These are phyloP conservation scores for Moricandia arvensis DNA, from an alignment of 345 rosid genomes.

Conservation along the genomic window DNA sequence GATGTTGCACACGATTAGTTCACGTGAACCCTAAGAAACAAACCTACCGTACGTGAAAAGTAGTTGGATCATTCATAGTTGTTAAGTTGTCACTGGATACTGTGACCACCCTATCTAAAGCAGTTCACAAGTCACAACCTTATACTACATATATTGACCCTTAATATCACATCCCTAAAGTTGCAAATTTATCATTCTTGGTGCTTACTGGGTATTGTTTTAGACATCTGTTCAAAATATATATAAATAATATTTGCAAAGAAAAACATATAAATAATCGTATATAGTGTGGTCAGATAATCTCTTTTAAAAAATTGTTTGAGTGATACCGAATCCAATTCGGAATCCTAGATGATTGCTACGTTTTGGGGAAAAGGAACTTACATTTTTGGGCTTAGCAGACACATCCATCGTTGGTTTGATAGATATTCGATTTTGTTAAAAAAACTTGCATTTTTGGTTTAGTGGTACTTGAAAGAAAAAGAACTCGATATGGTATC, in stretches of 20 bases:
- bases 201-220: neutral
- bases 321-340: too few species aligned
- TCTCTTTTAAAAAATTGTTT: too few species aligned
- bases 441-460: too few species aligned
- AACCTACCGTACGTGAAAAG: constrained; percentile 16
- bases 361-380: too few species aligned
- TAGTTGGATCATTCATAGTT: neutral
- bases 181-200: neutral
- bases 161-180: neutral
- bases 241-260: neutral
- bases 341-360: too few species aligned
- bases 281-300: too few species aligned
- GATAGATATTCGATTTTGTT: too few species aligned
- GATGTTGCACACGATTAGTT: neutral
- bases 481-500: too few species aligned
- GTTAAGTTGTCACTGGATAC: neutral
- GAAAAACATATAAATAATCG: neutral
- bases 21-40: neutral
- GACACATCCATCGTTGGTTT: too few species aligned
- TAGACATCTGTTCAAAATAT: neutral
- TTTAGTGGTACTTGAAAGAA: too few species aligned
- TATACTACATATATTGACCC: neutral
- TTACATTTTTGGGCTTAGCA: too few species aligned
- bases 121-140: neutral
- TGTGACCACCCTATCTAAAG: constrained; percentile 7